A percentile compares a stretch with the other conserved stretches of the same genome.
phyloP scores from a whole-genome alignment of 2,329 filamentous ascomycete species.

The Monosporascus sp. region DNA sequence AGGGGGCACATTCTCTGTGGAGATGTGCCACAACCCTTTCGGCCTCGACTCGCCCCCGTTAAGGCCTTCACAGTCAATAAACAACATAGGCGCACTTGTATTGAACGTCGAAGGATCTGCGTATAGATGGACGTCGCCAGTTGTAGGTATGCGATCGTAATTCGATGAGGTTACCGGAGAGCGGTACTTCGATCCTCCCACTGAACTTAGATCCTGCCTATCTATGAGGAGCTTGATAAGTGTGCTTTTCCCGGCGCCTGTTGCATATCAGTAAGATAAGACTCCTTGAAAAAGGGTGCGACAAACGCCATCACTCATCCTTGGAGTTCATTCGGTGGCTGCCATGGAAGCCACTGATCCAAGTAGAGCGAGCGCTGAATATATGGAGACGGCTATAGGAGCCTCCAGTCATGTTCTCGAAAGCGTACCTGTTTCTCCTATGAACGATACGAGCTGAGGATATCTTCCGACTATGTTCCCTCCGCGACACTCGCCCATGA shows the following conservation, averaged over 20 bases:
- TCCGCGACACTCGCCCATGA: conserved; percentile 31
- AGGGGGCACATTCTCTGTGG: neutral
- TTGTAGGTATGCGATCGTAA: conserved; percentile 38
- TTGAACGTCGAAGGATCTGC: conserved; percentile 38
- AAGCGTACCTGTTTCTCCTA: conserved; percentile 34
- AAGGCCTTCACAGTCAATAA: conserved; percentile 48
- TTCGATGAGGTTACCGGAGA: conserved; percentile 41
- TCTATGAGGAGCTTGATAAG: conserved; percentile 45
- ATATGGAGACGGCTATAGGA: neutral
- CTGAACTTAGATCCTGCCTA: conserved; percentile 19
- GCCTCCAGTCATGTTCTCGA: neutral
- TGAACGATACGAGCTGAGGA: conserved; percentile 37
- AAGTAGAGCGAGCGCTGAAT: neutral
- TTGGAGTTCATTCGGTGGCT: neutral
- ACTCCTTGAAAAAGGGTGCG: neutral
- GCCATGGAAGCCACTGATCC: neutral
- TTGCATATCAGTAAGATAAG: neutral
- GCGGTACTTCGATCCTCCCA: conserved; percentile 27
- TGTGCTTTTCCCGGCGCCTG: conserved; percentile 44
- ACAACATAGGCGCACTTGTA: conserved; percentile 36
- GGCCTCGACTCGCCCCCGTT: conserved; percentile 39
- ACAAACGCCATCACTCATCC: neutral
- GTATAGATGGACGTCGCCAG: conserved; percentile 48
- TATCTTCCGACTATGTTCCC: conserved; percentile 24
- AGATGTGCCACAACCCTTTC: conserved; percentile 20